A percentile compares a stretch with the other conserved stretches of the same genome.
These are phyloP conservation scores for Trichosphaerium sp. DNA, from an alignment of 78 protist species.

Conservation along the genomic window DNA sequence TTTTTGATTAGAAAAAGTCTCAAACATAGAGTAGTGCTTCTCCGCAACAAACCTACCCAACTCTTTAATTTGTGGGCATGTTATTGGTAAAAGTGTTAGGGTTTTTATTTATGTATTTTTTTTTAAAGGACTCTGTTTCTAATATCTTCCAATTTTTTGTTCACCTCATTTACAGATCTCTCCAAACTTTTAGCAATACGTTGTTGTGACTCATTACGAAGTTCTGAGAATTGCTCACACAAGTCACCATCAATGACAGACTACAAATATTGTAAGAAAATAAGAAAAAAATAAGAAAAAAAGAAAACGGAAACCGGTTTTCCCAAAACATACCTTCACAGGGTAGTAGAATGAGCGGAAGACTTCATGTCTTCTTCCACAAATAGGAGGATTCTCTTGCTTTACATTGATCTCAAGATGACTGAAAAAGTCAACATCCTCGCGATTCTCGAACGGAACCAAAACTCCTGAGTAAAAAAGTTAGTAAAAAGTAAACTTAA, in stretches of 20 bases:
- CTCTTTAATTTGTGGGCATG: no score
- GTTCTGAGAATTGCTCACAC: slow-evolving; percentile 56
- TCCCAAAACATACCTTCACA: slow-evolving; percentile 38
- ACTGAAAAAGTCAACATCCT: slow-evolving; percentile 74
- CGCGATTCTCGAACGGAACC: slow-evolving; percentile 53
- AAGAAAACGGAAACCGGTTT: neutral
- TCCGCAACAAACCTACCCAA: no score
- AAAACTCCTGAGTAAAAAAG: slow-evolving; percentile 46
- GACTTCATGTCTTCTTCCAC: slow-evolving; percentile 81
- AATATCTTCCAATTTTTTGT: slow-evolving; percentile 80
- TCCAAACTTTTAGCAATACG: slow-evolving; percentile 72
- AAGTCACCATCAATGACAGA: slow-evolving; percentile 86
- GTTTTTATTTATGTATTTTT: no score
- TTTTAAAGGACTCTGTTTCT: no score
- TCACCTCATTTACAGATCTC: slow-evolving; percentile 64
- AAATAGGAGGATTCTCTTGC: slow-evolving; percentile 49
- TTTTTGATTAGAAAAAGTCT: no score
- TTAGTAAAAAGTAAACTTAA: neutral
- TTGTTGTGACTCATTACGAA: slow-evolving; percentile 39
- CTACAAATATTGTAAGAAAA: neutral
- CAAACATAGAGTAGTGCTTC: no score
- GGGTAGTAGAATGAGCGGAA: slow-evolving; percentile 84
- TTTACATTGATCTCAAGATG: slow-evolving; percentile 84
- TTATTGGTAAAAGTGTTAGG: no score
- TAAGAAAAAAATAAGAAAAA: neutral